Percentiles rank a stretch among this genome's conserved stretches.
These are phyloP conservation scores for Circinella umbellata DNA, from an alignment of 371 early-diverging fungal species.

Conservation along the genomic window DNA sequence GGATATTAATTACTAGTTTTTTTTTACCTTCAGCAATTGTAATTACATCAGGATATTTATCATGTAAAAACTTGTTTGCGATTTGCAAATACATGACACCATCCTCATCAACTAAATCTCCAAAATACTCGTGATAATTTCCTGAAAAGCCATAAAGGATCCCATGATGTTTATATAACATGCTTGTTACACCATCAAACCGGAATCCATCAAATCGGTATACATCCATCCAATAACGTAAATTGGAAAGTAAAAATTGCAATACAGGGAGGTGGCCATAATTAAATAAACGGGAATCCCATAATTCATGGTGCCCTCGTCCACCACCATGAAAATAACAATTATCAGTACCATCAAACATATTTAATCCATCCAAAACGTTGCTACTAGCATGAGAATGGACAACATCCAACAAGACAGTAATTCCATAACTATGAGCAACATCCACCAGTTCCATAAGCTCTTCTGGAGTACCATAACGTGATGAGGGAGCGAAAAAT, in stretches of 20 bases:
- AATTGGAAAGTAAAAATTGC: slow-evolving; percentile 92
- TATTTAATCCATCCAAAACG: slow-evolving; percentile 91
- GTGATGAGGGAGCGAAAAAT: slow-evolving; percentile 90
- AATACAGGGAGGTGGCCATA: slow-evolving; percentile 89
- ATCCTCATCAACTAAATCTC: slow-evolving; percentile 81
- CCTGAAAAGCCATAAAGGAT: slow-evolving; percentile 94
- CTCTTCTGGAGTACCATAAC: slow-evolving; percentile 93
- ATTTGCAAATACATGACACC: slow-evolving; percentile 88
- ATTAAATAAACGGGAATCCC: slow-evolving; percentile 96
- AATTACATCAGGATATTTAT: slow-evolving; percentile 75
- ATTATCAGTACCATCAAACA: slow-evolving; percentile 95
- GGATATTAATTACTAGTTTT: neutral
- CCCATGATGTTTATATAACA: slow-evolving; percentile 96
- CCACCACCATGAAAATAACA: slow-evolving; percentile 94
- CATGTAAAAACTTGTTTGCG: slow-evolving; percentile 89
- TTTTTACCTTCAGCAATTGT: slow-evolving; percentile 87
- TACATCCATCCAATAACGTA: slow-evolving; percentile 91
- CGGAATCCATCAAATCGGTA: slow-evolving; percentile 97
- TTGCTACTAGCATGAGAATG: slow-evolving; percentile 98
- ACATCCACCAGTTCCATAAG: slow-evolving; percentile 88
- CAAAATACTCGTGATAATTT: slow-evolving; percentile 94
- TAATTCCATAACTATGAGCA: slow-evolving; percentile 90
- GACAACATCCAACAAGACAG: slow-evolving; percentile 93
- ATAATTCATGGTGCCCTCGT: slow-evolving; percentile 88
- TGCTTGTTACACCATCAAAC: slow-evolving; percentile 96